These are phyloP conservation scores for Cunninghamia lanceolata DNA, from an alignment of 75 land plant species.

Conservation along the genomic window DNA sequence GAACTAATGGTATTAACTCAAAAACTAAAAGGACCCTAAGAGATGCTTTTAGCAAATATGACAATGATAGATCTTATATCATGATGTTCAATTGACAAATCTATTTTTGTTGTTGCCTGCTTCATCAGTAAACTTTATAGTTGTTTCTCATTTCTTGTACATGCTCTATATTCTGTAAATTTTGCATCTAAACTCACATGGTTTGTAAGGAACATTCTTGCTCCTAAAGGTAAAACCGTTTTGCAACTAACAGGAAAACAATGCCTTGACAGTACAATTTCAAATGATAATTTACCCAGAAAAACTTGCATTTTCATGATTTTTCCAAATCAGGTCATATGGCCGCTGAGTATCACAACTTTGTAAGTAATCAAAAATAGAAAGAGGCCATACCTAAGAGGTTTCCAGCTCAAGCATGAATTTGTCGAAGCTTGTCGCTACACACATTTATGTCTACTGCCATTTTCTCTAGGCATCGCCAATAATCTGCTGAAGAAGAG, in stretches of 20 bases:
- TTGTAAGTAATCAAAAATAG: background rate
- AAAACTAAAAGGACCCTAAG: background rate
- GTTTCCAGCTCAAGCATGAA: background rate
- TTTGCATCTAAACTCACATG: background rate
- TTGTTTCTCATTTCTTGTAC: background rate
- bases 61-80: background rate
- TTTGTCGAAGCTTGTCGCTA: background rate
- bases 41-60: background rate
- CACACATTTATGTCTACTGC: background rate
- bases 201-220: background rate
- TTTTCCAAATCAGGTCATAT: background rate
- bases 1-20: background rate
- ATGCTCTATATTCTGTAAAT: background rate
- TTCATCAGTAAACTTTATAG: background rate
- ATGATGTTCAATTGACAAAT: background rate
- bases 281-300: background rate
- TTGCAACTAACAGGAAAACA: background rate
- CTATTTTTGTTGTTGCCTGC: background rate
- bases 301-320: background rate
- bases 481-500: background rate
- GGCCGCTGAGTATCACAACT: background rate
- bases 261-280: background rate
- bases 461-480: background rate
- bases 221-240: background rate
- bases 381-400: background rate